phyloP scores from a whole-genome alignment of 2,329 filamentous ascomycete species.

The Xylaria sp. region DNA sequence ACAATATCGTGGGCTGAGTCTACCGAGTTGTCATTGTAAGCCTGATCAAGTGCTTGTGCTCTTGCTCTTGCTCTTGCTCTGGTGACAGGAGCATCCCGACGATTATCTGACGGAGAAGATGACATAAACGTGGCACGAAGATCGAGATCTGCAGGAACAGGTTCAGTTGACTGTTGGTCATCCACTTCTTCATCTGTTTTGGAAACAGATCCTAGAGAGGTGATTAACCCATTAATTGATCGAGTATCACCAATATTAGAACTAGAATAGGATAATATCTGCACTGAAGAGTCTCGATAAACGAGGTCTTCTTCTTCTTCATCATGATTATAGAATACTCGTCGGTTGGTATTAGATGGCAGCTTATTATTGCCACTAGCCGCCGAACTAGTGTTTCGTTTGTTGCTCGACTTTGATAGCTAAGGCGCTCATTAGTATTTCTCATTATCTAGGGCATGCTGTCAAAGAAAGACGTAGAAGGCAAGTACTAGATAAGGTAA shows the following conservation, averaged over 20 bases:
- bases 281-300: constrained; percentile 17
- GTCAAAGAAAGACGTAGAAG: not conserved
- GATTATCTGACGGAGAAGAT: constrained; percentile 7
- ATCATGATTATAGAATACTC: not conserved
- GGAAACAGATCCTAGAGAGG: not conserved
- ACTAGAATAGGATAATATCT: not conserved
- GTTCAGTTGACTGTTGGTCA: constrained; percentile 30
- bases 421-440: constrained; percentile 5
- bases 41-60: not conserved
- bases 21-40: not conserved
- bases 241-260: not conserved
- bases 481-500: not conserved
- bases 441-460: not conserved
- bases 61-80: constrained; percentile 18
- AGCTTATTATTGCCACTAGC: not conserved
- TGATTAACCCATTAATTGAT: constrained; percentile 1
- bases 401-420: not conserved
- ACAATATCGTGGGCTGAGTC: not conserved
- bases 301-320: not conserved
- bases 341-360: not conserved
- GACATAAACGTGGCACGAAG: not conserved
- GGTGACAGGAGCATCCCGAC: constrained; percentile 1
- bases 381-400: not conserved
- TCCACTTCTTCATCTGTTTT: not conserved
- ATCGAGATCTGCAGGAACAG: constrained; percentile 27